Base-by-base conservation (phyloP, 2,329 filamentous ascomycete genomes). In the Nothophaeocryptopus gaeumannii region DNA sequence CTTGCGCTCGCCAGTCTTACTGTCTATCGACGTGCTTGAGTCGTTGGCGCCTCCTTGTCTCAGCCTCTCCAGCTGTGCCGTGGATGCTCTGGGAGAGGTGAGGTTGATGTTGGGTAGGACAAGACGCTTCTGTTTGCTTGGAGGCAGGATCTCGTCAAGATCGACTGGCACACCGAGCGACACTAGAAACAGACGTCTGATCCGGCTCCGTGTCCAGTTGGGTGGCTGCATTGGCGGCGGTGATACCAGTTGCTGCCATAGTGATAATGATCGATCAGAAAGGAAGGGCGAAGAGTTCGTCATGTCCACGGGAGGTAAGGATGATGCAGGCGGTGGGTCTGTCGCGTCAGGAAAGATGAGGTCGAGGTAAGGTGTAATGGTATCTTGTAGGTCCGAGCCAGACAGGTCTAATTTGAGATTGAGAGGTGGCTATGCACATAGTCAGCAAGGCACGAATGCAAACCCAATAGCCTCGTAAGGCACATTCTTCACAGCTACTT, bases 91-190 rank as follows among this genome's bases (percentile, higher is more conserved):
- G 2, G 73, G 70, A 4, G 68, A 67, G 0, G 36, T 74, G 34
- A 68, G 54, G 53, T 69, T 62, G 58, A 93, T 84, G 5, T 91
- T 96, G 0, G 93, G 93, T 1, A 99, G 79, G 4, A 99, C 81
- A 13, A 99, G 84, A 68, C 97, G 97, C 79, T 97, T 97, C 69
- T 99, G 93, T 71, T 97, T 97, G 10, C 89, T 95, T 0, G 92
- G 91, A 0, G 93, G 93, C 7, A 99, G 81, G 47, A 99, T 97
- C 73, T 99, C 93, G 70, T 99, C 93, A 0, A 99, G 79, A 63
- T 99, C 93, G 38, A 99, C 89, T 1, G 93, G 93, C 0, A 99
- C 93, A 13, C 93, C 93, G 0, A 99, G 81, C 1, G 91, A 96
- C 46, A 99, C 91, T 36, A 99, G 83, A 68, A 99, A 99, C 20